Evolutionary conservation across 306 rosid species (phyloP).

Genomic region (Casuarina equisetifolia): DNA sequence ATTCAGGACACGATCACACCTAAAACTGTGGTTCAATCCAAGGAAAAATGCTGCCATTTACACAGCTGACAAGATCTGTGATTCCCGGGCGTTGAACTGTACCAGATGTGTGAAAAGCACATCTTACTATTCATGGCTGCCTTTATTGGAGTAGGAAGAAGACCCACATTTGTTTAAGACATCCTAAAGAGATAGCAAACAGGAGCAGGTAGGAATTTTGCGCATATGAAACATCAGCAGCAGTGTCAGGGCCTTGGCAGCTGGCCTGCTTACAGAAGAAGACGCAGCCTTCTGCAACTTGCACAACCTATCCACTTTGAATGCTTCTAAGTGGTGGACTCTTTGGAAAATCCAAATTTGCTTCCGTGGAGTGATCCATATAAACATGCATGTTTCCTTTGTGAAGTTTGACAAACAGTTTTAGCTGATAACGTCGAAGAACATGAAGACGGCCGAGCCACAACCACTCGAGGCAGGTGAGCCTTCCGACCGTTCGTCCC

Average conservation of each 20-base stretch:
- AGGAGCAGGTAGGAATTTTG: constrained; percentile 14
- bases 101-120: background rate
- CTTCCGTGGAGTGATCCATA: background rate
- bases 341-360: background rate
- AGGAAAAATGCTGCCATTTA: background rate
- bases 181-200: background rate
- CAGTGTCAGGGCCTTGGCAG: background rate
- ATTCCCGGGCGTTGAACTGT: background rate
- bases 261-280: constrained; percentile 12
- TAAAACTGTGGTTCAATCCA: too few relatives aligned
- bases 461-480: too few relatives aligned
- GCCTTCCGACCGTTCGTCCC: background rate
- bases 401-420: too few relatives aligned
- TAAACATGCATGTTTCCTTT: constrained; percentile 3
- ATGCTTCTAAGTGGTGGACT: constrained; percentile 10
- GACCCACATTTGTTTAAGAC: background rate
- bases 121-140: background rate
- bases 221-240: background rate
- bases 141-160: background rate
- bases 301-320: background rate
- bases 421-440: background rate
- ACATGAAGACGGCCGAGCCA: background rate
- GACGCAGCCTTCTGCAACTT: constrained; percentile 4
- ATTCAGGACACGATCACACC: too few relatives aligned
- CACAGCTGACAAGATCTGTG: background rate